These are phyloP conservation scores for Apiospora saccharicola DNA, from an alignment of 2,329 filamentous ascomycete genomes.

Conservation along the genomic window DNA sequence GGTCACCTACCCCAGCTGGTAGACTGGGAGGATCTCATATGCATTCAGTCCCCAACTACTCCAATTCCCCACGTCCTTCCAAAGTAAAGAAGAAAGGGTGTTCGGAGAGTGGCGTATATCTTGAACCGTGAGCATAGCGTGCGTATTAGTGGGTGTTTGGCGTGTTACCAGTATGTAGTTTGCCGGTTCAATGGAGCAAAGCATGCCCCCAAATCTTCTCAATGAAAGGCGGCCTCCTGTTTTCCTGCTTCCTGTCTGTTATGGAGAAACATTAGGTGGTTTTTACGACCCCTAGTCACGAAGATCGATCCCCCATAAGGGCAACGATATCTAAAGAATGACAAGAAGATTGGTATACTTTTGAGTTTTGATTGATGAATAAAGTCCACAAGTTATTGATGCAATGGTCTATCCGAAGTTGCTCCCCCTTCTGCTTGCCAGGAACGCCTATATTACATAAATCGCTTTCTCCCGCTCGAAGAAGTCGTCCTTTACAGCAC, in stretches of 20 bases:
- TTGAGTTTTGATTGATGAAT: slow-evolving; percentile 9
- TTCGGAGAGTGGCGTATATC: not conserved
- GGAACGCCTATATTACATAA: slow-evolving; percentile 25
- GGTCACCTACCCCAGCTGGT: too few species aligned
- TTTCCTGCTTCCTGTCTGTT: not conserved
- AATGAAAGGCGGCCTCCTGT: not conserved
- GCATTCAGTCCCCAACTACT: not conserved
- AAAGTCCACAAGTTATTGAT: slow-evolving; percentile 21
- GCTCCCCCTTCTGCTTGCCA: slow-evolving; percentile 21
- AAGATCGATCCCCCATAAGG: not conserved
- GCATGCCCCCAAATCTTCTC: too few species aligned
- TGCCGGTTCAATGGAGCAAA: not conserved
- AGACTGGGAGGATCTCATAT: not conserved
- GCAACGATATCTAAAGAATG: not conserved
- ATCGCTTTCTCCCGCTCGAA: slow-evolving; percentile 10
- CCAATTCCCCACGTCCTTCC: not conserved
- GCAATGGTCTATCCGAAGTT: slow-evolving; percentile 24
- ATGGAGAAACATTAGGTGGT: not conserved
- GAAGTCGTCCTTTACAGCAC: slow-evolving; percentile 56
- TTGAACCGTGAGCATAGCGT: not conserved
- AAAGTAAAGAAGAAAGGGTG: not conserved
- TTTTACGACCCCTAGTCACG: not conserved
- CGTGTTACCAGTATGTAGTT: not conserved
- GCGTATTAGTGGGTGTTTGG: slow-evolving; percentile 6
- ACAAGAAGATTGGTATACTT: not conserved